Conservation (phyloP, 2,329 filamentous ascomycete species). For the Aspergillus costaricaensis region DNA sequence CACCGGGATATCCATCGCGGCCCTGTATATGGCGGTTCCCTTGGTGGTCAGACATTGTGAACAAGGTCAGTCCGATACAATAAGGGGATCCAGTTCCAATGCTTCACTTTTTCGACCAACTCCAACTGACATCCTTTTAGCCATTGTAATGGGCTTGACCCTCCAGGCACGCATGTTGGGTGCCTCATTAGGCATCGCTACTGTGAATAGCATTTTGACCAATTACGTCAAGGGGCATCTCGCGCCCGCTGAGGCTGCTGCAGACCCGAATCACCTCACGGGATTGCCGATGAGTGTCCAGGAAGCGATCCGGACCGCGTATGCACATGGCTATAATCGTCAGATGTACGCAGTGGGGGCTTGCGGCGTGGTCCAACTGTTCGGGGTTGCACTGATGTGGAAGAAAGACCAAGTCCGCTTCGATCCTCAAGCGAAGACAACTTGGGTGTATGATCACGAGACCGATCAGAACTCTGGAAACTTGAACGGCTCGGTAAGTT, state of each 20-base stretch:
- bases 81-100: neutral
- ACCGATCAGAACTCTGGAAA: neutral
- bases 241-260: neutral
- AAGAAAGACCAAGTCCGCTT: constrained; percentile 19
- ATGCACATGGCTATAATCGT: constrained; percentile 20
- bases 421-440: constrained; percentile 13
- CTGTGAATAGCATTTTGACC: constrained; percentile 31
- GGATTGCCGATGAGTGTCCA: constrained; percentile 9
- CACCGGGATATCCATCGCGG: constrained; percentile 14
- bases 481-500: neutral
- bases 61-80: constrained; percentile 14
- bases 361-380: constrained; percentile 16
- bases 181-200: constrained; percentile 41
- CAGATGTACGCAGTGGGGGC: constrained; percentile 23
- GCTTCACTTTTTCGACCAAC: neutral
- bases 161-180: constrained; percentile 45
- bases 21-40: constrained; percentile 21
- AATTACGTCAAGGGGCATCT: constrained; percentile 19
- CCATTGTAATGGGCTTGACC: constrained; percentile 39
- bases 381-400: constrained; percentile 21
- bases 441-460: neutral
- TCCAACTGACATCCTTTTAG: neutral
- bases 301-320: constrained; percentile 12
- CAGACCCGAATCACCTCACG: constrained; percentile 8
- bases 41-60: constrained; percentile 22